Evolutionary conservation across 495 filamentous ascomycete species (phyloP), one percentile per base, ranked within the genome.

Genomic region (Annulohypoxylon moriforme): DNA sequence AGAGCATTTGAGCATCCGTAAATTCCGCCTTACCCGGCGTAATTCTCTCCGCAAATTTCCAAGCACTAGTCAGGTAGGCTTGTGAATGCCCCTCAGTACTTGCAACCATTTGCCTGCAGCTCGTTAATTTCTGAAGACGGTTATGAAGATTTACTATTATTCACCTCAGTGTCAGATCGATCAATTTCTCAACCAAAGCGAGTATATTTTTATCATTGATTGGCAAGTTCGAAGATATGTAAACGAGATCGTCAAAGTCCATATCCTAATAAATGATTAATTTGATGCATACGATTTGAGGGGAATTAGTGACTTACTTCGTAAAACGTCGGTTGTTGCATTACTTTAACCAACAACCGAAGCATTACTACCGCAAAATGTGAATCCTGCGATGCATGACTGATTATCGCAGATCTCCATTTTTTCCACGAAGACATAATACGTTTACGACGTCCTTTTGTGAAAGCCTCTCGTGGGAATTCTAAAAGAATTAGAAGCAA

Each of bases 291-390:
- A n/a, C 16, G 55, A 10, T 25, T 55, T 7, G 25, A 8, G 14
- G 7, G 11, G 18, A n/a, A 0, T 40, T 3, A 9, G 34, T 20
- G 18, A 61, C 74, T 68, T 77, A 84, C 85, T 50, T 83, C 80
- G 60, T 86, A 85, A 64, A 84, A 83, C 2, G 82, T 85, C 8
- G 85, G 82, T 50, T 75, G 76, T 6, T 76, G 68, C 81, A 85
- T 84, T 13, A 86, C 67, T 73, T 80, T 85, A n/a, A 79, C 63
- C 69, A 85, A 80, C 61, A 88, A 62, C 31, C 78, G 78, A n/a
- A 87, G 71, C 24, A 83, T 73, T 11, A 72, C 52, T 24, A 67
- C 38, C 10, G 71, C 60, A 52, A 68, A 78, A 60, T 59, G 64
- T 20, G 63, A 40, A 57, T 74, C 49, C 13, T 71, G 61, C 3